These are phyloP conservation scores for Rhizophlyctis rosea DNA, from an alignment of 192 early-diverging fungal species.

Conservation along the genomic window DNA sequence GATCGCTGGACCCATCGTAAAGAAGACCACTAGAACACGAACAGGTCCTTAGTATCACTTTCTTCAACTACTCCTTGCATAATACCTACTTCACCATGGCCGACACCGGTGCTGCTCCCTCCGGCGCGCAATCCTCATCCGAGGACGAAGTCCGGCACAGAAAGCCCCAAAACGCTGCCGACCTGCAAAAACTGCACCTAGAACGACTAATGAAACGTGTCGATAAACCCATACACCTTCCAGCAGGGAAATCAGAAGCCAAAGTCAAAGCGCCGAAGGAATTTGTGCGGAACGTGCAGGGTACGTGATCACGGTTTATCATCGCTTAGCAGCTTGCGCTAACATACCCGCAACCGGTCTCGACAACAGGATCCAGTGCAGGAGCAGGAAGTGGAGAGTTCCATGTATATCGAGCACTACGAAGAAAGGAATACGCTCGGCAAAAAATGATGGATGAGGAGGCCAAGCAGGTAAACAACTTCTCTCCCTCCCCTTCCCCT, in stretches of 20 bases:
- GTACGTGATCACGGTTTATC: too few relatives aligned
- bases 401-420: constrained; percentile 83
- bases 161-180: constrained; percentile 7
- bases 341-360: too few relatives aligned
- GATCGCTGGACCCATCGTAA: too few relatives aligned
- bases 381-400: constrained; percentile 97
- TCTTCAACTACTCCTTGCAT: too few relatives aligned
- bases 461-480: constrained; percentile 55
- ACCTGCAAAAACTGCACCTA: constrained; percentile 43
- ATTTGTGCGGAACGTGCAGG: constrained; percentile 85
- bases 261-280: constrained; percentile 66
- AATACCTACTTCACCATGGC: constrained; percentile 2
- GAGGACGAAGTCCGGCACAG: not conserved
- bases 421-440: constrained; percentile 82
- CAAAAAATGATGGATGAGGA: constrained; percentile 75
- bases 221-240: constrained; percentile 77
- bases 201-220: constrained; percentile 72
- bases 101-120: not conserved
- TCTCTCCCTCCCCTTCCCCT: not conserved
- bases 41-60: too few relatives aligned
- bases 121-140: not conserved
- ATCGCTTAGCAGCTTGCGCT: too few relatives aligned
- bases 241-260: constrained; percentile 49
- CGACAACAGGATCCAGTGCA: constrained; percentile 83
- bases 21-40: too few relatives aligned